Base-by-base conservation (phyloP, 2,329 filamentous ascomycete genomes). In the Colletotrichum sp. region DNA sequence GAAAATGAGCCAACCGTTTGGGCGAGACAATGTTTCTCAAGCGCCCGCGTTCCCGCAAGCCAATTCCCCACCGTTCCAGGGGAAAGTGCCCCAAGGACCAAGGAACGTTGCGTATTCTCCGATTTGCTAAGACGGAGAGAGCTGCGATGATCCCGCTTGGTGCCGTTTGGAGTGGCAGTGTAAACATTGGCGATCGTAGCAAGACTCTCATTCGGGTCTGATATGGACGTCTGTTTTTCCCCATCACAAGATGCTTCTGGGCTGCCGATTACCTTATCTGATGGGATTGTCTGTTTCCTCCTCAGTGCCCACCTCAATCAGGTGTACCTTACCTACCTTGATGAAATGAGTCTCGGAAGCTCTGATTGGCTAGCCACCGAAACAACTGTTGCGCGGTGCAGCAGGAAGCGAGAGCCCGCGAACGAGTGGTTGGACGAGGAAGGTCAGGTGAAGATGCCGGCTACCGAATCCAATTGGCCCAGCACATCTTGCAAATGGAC, bases 21-120 rank as follows among this genome's bases (percentile, higher is more conserved):
- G 74, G 71, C 70, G 48, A 76, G 70, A 76, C 74, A 73, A 26
- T 69, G 59, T 76, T 76, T 76, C 74, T 65, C 24, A 69, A 66
- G 34, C 64, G 48, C 70, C 70, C 59, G 48, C 64, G 32, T 48
- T 73, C 70, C 74, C 65, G 71, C 32, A 71, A 69, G 71, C 34
- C 74, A 67, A 76, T 74, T 69, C 70, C 73, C 70, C 70, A 65
- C 65, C 74, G 34, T 73, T 68, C 43, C 28, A 60, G 59, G 61
- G 32, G 36, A 28, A 52, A 39, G 28, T 55, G n/a, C 32, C 67
- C 26, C 60, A 65, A 48, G 4, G 43, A 13, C 18, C 36, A 21
- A 61, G 68, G 61, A 72, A 72, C 65, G 43, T 48, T 48, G n/a
- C 43, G 63, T 72, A 72, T 57, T 63, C 63, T 68, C 69, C 69